Evolutionary conservation across 495 filamentous ascomycete species (phyloP).

Genomic region (Neurospora sublineolata): DNA sequence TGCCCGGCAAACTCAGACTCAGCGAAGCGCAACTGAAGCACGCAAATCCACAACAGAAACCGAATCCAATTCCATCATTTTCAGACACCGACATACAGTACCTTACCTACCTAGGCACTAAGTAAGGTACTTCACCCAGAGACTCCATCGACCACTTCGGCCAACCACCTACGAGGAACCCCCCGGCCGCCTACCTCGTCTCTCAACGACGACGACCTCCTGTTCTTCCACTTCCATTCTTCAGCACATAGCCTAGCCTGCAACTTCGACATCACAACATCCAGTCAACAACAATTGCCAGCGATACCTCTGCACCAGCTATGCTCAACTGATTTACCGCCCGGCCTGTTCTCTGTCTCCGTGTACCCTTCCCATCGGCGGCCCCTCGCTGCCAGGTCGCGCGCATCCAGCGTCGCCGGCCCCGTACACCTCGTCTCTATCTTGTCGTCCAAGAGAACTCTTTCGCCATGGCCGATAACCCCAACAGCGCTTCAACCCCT

Average conservation of each 20-base stretch:
- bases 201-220: not conserved
- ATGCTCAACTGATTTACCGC: not conserved
- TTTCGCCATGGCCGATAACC: slow-evolving; percentile 6
- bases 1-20: not conserved
- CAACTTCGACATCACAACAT: not conserved
- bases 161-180: not conserved
- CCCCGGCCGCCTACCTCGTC: not conserved
- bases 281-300: not conserved
- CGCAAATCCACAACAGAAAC: not conserved
- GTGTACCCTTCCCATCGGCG: not conserved
- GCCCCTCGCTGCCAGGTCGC: not conserved
- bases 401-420: not conserved
- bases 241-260: not conserved
- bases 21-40: not conserved
- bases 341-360: not conserved
- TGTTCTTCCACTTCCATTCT: no score
- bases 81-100: not conserved
- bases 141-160: not conserved
- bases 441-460: not conserved
- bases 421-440: not conserved
- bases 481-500: slow-evolving; percentile 8
- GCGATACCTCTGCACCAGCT: not conserved
- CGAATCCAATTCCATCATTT: not conserved
- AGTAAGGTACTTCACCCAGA: not conserved
- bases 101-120: no score